Percentiles rank a stretch among this genome's conserved stretches.
Conservation (phyloP, 2,329 filamentous ascomycete genomes). For the Xylariaceae sp. region DNA sequence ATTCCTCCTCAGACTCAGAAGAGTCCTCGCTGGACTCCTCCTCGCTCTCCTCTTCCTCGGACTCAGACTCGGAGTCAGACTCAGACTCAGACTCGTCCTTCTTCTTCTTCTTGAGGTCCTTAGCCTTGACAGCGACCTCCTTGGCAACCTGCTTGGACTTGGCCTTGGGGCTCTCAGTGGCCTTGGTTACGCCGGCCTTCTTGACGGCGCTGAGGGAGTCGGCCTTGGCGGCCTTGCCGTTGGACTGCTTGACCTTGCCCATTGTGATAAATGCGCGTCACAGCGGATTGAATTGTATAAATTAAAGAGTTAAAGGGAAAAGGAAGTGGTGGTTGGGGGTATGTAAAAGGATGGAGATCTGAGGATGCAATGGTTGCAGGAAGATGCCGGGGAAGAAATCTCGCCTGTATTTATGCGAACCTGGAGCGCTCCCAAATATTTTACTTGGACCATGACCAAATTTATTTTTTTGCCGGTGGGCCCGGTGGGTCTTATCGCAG, state of each 20-base stretch:
- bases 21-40: conserved; percentile 27
- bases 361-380: not conserved
- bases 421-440: conserved; percentile 18
- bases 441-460: conserved; percentile 20
- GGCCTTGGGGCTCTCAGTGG: conserved; percentile 57
- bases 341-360: not conserved
- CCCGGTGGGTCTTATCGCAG: conserved; percentile 17
- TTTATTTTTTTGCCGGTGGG: conserved; percentile 29
- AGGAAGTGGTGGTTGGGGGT: not conserved
- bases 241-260: conserved; percentile 62
- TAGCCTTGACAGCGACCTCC: conserved; percentile 46
- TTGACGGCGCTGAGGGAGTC: conserved; percentile 54
- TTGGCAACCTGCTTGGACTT: conserved; percentile 66
- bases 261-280: conserved; percentile 40
- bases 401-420: conserved; percentile 24
- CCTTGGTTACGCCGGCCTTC: conserved; percentile 62
- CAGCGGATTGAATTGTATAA: conserved; percentile 13
- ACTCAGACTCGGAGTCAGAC: conserved; percentile 25
- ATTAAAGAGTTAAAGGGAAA: not conserved
- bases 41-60: conserved; percentile 24
- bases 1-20: conserved; percentile 16
- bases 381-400: conserved; percentile 5
- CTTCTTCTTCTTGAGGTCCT: conserved; percentile 37
- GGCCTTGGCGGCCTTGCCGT: conserved; percentile 47
- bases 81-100: conserved; percentile 35